Percentiles rank a stretch among this genome's conserved stretches.
These are phyloP conservation scores for Balamuthia mandrillaris DNA, from an alignment of 208 protist genomes.

Conservation along the genomic window DNA sequence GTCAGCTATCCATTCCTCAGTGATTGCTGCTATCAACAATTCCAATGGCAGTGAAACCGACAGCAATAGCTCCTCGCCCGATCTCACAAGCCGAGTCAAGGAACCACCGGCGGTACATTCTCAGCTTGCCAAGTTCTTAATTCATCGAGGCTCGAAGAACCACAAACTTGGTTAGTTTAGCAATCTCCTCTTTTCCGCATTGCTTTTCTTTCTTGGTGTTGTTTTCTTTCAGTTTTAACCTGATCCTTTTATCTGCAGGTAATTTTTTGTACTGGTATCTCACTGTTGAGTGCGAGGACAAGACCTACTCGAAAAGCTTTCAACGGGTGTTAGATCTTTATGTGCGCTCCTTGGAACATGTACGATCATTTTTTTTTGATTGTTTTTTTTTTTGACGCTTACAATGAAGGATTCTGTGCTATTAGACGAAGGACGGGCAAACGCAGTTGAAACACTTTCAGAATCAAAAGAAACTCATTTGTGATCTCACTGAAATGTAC, in stretches of 20 bases:
- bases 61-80: no score
- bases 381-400: no score
- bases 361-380: neutral
- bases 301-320: neutral
- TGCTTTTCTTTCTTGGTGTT: neutral
- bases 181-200: neutral
- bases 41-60: no score
- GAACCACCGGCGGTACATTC: no score
- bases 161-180: neutral
- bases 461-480: neutral
- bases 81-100: no score
- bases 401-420: neutral
- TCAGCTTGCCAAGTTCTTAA: neutral
- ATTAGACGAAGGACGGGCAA: neutral
- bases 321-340: neutral
- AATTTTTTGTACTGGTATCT: constrained; percentile 18
- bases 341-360: no score
- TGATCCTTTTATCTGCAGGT: no score
- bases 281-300: neutral
- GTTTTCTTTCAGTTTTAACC: neutral
- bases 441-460: neutral
- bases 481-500: neutral
- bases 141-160: neutral
- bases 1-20: no score
- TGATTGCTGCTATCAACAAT: no score